A percentile compares a stretch with the other conserved stretches of the same genome.
These are phyloP conservation scores for Cardamine chenopodiifolia DNA, from an alignment of 345 rosid species.

Conservation along the genomic window DNA sequence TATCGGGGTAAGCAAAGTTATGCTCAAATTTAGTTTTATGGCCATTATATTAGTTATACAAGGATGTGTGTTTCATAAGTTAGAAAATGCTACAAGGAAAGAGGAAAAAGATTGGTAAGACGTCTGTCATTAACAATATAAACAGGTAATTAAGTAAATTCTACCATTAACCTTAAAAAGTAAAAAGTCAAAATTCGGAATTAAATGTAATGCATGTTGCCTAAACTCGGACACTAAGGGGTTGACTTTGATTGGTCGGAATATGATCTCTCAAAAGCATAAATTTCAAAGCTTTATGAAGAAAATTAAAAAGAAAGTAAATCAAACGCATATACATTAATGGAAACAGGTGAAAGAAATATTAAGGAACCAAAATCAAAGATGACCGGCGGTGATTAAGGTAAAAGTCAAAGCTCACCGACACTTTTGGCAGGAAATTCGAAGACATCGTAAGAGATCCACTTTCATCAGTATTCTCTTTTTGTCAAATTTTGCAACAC, in stretches of 20 bases:
- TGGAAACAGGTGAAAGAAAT: slow-evolving; percentile 28
- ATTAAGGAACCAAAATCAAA: slow-evolving; percentile 20
- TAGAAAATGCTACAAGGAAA: not conserved
- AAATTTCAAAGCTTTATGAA: slow-evolving; percentile 24
- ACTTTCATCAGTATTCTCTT: slow-evolving; percentile 24
- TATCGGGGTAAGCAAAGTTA: too few relatives aligned
- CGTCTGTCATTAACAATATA: not conserved
- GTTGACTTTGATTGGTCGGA: slow-evolving; percentile 39
- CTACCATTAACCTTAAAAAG: slow-evolving; percentile 6
- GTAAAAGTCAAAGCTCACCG: slow-evolving; percentile 32
- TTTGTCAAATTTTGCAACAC: slow-evolving; percentile 40
- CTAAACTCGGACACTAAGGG: slow-evolving; percentile 42
- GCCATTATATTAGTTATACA: not conserved
- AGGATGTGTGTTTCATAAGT: not conserved
- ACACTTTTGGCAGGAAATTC: slow-evolving; percentile 27
- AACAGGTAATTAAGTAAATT: not conserved
- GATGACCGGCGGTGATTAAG: slow-evolving; percentile 42
- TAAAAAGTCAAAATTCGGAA: not conserved
- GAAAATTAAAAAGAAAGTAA: not conserved
- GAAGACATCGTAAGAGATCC: slow-evolving; percentile 34
- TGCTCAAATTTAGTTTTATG: too few relatives aligned
- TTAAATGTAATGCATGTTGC: slow-evolving; percentile 42
- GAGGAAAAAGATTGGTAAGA: not conserved
- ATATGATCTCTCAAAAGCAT: slow-evolving; percentile 26
- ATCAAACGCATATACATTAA: slow-evolving; percentile 5